Conservation (phyloP, 1,139 yeast genomes). For the Blastobotrys capitulatus region DNA sequence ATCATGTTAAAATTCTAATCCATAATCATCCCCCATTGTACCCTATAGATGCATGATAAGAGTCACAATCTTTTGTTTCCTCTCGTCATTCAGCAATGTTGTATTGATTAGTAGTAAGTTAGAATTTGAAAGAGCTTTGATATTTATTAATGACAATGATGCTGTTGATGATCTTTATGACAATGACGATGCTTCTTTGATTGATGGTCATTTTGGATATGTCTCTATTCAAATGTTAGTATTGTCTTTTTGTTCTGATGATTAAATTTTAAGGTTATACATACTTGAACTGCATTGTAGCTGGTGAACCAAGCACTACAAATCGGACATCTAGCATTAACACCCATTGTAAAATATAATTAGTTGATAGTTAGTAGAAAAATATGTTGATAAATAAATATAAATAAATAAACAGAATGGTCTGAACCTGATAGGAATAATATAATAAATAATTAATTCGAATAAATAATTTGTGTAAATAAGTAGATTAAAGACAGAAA, state of each 20-base stretch:
- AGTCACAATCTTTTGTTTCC: neutral
- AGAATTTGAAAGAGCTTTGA: no score
- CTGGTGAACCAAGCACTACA: constrained; percentile 8
- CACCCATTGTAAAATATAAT: constrained; percentile 2
- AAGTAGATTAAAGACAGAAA: no score
- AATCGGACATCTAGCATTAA: constrained; percentile 8
- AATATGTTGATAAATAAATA: no score
- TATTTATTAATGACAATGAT: neutral
- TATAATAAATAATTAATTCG: no score
- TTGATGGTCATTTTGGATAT: constrained; percentile 4
- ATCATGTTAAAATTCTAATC: no score
- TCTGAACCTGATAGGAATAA: no score
- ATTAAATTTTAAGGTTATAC: neutral
- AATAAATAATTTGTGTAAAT: no score
- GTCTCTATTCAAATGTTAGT: constrained; percentile 2
- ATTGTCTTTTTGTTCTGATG: neutral
- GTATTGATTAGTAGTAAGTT: no score
- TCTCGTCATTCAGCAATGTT: no score
- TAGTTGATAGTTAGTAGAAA: neutral
- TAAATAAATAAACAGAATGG: no score
- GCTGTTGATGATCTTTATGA: neutral
- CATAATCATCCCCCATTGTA: no score
- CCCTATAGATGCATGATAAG: neutral
- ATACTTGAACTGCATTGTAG: constrained; percentile 6
- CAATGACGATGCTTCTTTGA: neutral